phyloP scores from a whole-genome alignment of 2,329 filamentous ascomycete genomes.

The Allantophomopsis cytisporea region DNA sequence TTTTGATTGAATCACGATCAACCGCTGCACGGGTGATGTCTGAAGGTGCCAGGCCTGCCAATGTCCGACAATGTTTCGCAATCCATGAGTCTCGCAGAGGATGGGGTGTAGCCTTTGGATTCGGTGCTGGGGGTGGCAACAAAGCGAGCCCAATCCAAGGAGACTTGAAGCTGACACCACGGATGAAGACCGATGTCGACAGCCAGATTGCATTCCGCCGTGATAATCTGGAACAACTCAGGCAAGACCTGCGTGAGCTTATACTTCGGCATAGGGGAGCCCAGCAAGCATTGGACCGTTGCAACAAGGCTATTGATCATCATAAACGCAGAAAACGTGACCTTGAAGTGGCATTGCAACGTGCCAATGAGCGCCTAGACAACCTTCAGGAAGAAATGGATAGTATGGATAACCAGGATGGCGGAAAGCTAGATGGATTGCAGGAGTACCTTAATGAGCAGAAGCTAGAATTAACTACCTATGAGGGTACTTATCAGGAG shows the following conservation, averaged over 20 bases:
- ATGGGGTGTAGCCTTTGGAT: slow-evolving; percentile 46
- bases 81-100: slow-evolving; percentile 46
- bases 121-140: slow-evolving; percentile 28
- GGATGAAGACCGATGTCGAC: slow-evolving; percentile 71
- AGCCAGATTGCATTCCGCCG: slow-evolving; percentile 44
- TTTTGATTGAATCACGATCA: slow-evolving; percentile 56
- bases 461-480: slow-evolving; percentile 28
- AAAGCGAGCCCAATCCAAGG: slow-evolving; percentile 32
- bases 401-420: slow-evolving; percentile 53
- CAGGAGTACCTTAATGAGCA: slow-evolving; percentile 40
- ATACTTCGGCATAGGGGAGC: slow-evolving; percentile 19
- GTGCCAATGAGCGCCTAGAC: slow-evolving; percentile 44
- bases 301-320: slow-evolving; percentile 30
- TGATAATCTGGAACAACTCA: slow-evolving; percentile 37
- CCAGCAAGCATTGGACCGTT: slow-evolving; percentile 30
- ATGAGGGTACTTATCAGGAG: slow-evolving; percentile 40
- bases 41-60: slow-evolving; percentile 39
- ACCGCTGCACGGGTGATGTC: slow-evolving; percentile 62
- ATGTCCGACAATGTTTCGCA: slow-evolving; percentile 62
- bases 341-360: slow-evolving; percentile 42
- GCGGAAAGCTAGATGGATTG: slow-evolving; percentile 45
- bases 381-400: slow-evolving; percentile 46
- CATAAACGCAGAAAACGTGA: slow-evolving; percentile 30
- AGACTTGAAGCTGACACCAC: slow-evolving; percentile 24
- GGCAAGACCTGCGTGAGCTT: slow-evolving; percentile 37